Evolutionary conservation across 2,329 filamentous ascomycete genomes (phyloP).

Genomic region (Ophiognomonia clavigignenti-juglandacearum): DNA sequence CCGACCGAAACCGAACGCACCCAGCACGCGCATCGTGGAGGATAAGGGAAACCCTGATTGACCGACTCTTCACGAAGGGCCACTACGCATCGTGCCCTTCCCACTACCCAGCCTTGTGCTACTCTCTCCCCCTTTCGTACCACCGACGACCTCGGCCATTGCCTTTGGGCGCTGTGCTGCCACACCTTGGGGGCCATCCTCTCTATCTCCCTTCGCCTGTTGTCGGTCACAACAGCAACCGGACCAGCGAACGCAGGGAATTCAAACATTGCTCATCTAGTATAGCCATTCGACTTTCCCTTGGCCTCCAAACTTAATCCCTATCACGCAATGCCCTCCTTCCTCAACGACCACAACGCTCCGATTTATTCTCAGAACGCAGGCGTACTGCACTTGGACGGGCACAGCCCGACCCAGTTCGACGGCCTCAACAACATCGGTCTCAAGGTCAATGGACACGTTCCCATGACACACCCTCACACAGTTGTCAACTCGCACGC

Average conservation of each 20-base stretch:
- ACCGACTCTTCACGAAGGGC: conserved; percentile 8
- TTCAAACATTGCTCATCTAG: conserved; percentile 8
- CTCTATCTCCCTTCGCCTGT: not conserved
- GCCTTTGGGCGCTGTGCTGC: conserved; percentile 2
- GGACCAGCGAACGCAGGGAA: not conserved
- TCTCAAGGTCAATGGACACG: conserved; percentile 28
- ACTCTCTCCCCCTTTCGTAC: not conserved
- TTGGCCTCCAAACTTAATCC: not conserved
- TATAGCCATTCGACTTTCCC: conserved; percentile 9
- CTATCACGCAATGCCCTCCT: conserved; percentile 44
- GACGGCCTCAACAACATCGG: conserved; percentile 20
- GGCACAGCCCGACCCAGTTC: conserved; percentile 30
- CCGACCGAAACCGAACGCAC: conserved; percentile 1
- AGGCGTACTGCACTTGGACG: conserved; percentile 40
- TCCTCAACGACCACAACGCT: conserved; percentile 42
- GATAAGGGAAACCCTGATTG: not conserved
- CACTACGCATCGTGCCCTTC: not conserved
- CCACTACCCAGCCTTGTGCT: not conserved
- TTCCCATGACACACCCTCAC: conserved; percentile 16
- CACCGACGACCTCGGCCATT: not conserved
- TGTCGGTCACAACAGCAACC: not conserved
- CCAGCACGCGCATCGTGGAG: conserved; percentile 10
- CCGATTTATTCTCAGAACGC: conserved; percentile 36
- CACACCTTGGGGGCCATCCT: not conserved
- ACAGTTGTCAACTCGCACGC: conserved; percentile 34